Conservation (phyloP, 2,329 filamentous ascomycete genomes). For the Cadophora sp. region DNA sequence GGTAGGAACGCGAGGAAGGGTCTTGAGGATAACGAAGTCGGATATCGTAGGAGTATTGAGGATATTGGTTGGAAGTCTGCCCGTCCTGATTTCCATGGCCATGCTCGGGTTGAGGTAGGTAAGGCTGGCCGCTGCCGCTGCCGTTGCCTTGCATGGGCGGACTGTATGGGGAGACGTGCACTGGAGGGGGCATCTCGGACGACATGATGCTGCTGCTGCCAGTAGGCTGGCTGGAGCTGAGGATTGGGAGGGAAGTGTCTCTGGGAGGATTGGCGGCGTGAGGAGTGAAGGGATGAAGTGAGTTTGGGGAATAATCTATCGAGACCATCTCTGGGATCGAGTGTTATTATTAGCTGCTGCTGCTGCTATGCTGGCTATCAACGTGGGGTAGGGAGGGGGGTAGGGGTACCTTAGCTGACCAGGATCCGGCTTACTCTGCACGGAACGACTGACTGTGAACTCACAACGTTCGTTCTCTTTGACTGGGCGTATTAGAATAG, state of each 20-base stretch:
- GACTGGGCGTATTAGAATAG: neutral
- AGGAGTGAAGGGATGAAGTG: conserved; percentile 12
- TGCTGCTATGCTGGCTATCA: conserved; percentile 7
- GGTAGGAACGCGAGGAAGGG: conserved; percentile 27
- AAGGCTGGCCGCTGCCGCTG: conserved; percentile 22
- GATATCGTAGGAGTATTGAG: conserved; percentile 39
- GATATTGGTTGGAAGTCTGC: conserved; percentile 34
- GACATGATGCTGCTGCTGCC: conserved; percentile 25
- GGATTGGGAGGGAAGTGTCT: neutral
- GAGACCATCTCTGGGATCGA: conserved; percentile 27
- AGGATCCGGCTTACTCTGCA: conserved; percentile 34
- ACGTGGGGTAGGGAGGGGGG: conserved; percentile 26
- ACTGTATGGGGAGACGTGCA: conserved; percentile 32
- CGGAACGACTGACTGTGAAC: neutral
- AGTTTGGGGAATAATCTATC: conserved; percentile 24
- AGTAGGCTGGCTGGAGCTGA: conserved; percentile 11
- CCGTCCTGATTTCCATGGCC: conserved; percentile 25
- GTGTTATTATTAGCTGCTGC: conserved; percentile 16
- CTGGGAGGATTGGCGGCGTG: neutral
- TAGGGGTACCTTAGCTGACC: conserved; percentile 23
- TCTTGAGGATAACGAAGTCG: conserved; percentile 37
- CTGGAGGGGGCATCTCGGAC: conserved; percentile 17
- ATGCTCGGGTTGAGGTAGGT: conserved; percentile 16
- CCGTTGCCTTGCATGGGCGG: conserved; percentile 19
- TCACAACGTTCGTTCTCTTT: neutral